Evolutionary conservation across 2,329 filamentous ascomycete genomes (phyloP), one percentile per base, ranked within the genome.

Genomic region (Aspergillus felis): DNA sequence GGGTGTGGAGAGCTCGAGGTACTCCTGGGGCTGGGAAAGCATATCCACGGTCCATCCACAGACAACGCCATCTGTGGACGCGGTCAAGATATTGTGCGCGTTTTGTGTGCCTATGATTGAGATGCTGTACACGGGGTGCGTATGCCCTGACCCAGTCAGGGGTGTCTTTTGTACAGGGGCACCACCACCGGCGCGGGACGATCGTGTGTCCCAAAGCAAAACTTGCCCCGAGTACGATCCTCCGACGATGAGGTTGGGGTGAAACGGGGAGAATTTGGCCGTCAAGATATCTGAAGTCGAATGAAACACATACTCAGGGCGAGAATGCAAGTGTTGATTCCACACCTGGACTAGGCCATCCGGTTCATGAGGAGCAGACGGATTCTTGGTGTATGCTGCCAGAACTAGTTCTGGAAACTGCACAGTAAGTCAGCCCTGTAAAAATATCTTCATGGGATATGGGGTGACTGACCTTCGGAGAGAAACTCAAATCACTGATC

Each of bases 41-140:
- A 99, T 97, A 74, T 99, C 95, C 62, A 97, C 91, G 55, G 90
- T 92, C 94, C 94, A 99, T 50, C 92, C 91, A 74, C 94, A 99
- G 46, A 97, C 91, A 9, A 96, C 91, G 55, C 94, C 94, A 70
- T 99, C 94, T 0, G 94, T 99, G 1, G 92, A 97, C 72, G 91
- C 93, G 35, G 92, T 97, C 66, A 99, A 90, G 71, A 99, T 96
- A 74, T 97, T 99, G 79, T 97, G 96, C 58, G 94, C 94, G 73
- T 99, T 99, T 71, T 97, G 94, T 0, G 95, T 99, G 62, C 94
- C 94, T 51, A 99, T 91, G 55, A 99, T 95, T 61, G 94, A 90
- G 57, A 99, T 86, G 42, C 89, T 92, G 79, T 99, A 99, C 62
- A 99, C 90, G 0, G 94, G 94, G 70, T 99, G 94, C 7, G 94